phyloP scores from a whole-genome alignment of 2,329 filamentous ascomycete species.

The Alternaria sp. region DNA sequence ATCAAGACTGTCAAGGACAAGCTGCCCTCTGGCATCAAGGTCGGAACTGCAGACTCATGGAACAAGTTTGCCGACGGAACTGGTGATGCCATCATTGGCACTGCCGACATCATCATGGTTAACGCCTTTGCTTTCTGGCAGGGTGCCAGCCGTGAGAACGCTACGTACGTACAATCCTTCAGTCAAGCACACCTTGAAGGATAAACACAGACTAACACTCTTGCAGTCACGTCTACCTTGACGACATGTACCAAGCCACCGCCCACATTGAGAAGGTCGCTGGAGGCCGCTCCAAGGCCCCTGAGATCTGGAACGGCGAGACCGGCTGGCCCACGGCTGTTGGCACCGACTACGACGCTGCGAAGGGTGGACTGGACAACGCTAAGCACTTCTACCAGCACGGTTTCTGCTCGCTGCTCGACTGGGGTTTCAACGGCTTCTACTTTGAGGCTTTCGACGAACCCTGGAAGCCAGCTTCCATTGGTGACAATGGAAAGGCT shows the following conservation, averaged over 20 bases:
- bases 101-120: conserved; percentile 69
- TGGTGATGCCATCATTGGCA: conserved; percentile 69
- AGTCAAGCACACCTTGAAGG: background rate
- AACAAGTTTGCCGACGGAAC: conserved; percentile 76
- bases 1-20: conserved; percentile 69
- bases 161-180: conserved; percentile 48
- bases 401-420: conserved; percentile 70
- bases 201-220: background rate
- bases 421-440: conserved; percentile 74
- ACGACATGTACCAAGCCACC: conserved; percentile 72
- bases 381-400: conserved; percentile 69
- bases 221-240: conserved; percentile 65
- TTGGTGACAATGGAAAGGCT: conserved; percentile 69
- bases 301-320: conserved; percentile 64
- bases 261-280: conserved; percentile 68
- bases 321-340: conserved; percentile 49
- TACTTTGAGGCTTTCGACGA: conserved; percentile 80
- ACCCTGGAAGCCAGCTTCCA: conserved; percentile 72
- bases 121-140: conserved; percentile 82
- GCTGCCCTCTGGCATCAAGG: conserved; percentile 61
- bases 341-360: conserved; percentile 69
- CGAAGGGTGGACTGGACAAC: conserved; percentile 67
- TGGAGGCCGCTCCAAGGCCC: conserved; percentile 59
- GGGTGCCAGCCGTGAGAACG: conserved; percentile 65
- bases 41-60: conserved; percentile 77